These are phyloP conservation scores for Colletotrichum kahawae DNA, from an alignment of 2,329 filamentous ascomycete genomes.

Conservation along the genomic window DNA sequence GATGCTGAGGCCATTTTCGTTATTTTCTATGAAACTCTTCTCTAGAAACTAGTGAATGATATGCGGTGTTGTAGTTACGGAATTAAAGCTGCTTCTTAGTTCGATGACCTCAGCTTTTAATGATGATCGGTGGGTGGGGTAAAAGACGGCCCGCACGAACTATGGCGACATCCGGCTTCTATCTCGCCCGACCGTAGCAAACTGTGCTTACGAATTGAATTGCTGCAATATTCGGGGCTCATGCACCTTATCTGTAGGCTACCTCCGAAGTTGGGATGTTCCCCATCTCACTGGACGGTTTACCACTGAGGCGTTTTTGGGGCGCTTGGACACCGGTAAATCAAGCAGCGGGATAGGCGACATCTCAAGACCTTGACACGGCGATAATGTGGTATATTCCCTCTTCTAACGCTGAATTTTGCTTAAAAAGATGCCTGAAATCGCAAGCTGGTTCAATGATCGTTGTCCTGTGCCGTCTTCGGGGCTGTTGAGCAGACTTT, in stretches of 20 bases:
- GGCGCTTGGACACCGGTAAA: not conserved
- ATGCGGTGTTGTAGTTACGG: conserved; percentile 22
- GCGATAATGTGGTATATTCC: not conserved
- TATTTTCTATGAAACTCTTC: not conserved
- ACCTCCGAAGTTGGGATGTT: not conserved
- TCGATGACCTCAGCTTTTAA: not conserved
- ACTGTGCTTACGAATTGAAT: not conserved
- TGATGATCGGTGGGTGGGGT: not conserved
- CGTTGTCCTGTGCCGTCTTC: not conserved
- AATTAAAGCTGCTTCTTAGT: not conserved
- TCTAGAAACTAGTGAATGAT: not conserved
- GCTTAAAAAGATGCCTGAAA: not conserved
- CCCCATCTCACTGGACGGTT: not conserved
- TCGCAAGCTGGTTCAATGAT: not conserved
- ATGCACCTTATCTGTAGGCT: not conserved
- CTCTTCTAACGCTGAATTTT: not conserved
- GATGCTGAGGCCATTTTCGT: conserved; percentile 23
- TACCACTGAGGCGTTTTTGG: not conserved
- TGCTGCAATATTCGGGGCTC: not conserved
- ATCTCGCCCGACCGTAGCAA: not conserved
- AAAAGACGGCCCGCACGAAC: not conserved
- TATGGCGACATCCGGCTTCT: conserved; percentile 16
- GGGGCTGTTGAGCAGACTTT: not conserved
- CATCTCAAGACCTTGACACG: not conserved
- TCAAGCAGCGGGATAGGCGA: not conserved